phyloP scores from a whole-genome alignment of 1,284 basidiomycete species.

The Naganishia sp. region DNA sequence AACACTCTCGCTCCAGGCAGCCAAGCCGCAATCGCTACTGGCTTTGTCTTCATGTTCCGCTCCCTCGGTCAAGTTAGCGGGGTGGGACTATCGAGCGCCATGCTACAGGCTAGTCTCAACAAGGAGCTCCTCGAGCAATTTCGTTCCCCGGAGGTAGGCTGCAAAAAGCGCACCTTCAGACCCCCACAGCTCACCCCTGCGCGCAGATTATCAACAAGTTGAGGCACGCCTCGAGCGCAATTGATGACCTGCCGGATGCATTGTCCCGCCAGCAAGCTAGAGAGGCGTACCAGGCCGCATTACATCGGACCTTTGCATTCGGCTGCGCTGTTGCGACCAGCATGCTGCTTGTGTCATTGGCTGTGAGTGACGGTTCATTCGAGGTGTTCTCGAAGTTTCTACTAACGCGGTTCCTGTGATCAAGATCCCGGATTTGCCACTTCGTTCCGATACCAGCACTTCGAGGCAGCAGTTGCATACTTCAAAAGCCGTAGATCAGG shows the following conservation, averaged over 20 bases:
- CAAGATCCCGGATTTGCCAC: neutral
- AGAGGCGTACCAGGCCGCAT: constrained; percentile 36
- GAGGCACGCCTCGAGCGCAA: constrained; percentile 37
- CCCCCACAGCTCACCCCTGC: neutral
- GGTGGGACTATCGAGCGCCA: constrained; percentile 40
- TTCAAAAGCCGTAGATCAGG: too few species aligned
- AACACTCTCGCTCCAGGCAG: constrained; percentile 25
- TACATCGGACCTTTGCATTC: constrained; percentile 40
- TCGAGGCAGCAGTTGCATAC: neutral
- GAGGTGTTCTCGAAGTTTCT: neutral
- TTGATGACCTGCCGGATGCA: constrained; percentile 32
- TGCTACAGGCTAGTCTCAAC: constrained; percentile 37
- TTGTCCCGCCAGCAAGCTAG: constrained; percentile 35
- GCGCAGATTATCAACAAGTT: constrained; percentile 36
- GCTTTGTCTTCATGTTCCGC: constrained; percentile 41
- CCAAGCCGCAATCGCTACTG: constrained; percentile 39
- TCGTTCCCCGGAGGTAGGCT: constrained; percentile 33
- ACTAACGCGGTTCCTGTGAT: neutral
- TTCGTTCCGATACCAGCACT: neutral
- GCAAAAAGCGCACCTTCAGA: neutral
- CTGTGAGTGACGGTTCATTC: constrained; percentile 28
- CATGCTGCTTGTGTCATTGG: constrained; percentile 36
- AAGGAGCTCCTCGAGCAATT: constrained; percentile 35
- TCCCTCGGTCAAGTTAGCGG: constrained; percentile 41
- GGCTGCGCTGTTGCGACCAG: constrained; percentile 34